Evolutionary conservation across 306 rosid genomes (phyloP), one percentile per base, ranked within the genome.

Genomic region (Quercus suber): DNA sequence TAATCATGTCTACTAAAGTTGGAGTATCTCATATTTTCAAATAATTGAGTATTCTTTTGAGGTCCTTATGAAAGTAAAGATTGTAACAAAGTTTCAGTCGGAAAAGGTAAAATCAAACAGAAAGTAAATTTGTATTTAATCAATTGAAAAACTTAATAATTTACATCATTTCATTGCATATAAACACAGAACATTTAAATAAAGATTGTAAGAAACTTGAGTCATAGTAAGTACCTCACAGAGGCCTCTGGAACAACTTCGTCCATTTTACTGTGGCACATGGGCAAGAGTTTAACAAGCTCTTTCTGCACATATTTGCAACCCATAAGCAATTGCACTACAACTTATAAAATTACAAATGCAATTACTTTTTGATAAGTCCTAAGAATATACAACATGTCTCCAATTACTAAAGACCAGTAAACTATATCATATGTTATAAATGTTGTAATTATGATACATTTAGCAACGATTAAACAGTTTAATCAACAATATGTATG

Each of bases 241-340:
- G 83, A 70, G 20, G 86, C 71, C 71, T 35, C 82, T 45, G 92
- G 87, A 85, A 94, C 84, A 84, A 88, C 89, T 81, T 88, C 86
- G 53, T 82, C 90, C 95, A 94, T 89, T 89, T 87, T 85, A 87
- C 97, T 92, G 82, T 94, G 97, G 86, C 99, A 92, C 76, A 78
- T 85, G 78, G 86, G 86, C 84, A 86, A 79, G 79, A 92, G 92
- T 76, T 86, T 83, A 76, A 92, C 89, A 71, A 77, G 86, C 80
- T 86, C 84, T 72, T 77, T 89, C 97, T 94, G 93, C 91, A 87
- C 28, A 73, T 23, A 81, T 69, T 78, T 82, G 77, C 83, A 70
- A 68, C 69, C 17, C 72, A 59, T 60, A 61, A 76, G 78, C 55
- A 69, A 69, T 74, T 57, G 71, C 80, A 79, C 27, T 51, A 35